Conservation (phyloP, 345 rosid species). For the Gossypium turneri region DNA sequence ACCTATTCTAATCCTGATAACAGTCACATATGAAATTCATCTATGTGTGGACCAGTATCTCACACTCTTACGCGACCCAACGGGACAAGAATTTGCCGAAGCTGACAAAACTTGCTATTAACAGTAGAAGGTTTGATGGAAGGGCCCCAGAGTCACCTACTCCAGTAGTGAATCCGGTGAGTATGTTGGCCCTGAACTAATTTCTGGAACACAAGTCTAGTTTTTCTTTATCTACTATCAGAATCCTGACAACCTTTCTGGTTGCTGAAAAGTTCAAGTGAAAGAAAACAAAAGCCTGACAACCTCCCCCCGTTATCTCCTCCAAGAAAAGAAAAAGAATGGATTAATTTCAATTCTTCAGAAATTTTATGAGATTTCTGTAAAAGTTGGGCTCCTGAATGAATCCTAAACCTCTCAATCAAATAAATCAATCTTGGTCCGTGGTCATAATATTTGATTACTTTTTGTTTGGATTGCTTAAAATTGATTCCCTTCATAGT, state of each 20-base stretch:
- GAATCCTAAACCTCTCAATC: not conserved
- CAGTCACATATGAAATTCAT: not conserved
- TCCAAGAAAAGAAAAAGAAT: not conserved
- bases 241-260: not conserved
- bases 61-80: conserved; percentile 64
- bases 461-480: not conserved
- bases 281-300: not conserved
- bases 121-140: conserved; percentile 70
- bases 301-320: not conserved
- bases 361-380: not conserved
- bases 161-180: conserved; percentile 68
- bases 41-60: conserved; percentile 42
- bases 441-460: too few relatives aligned
- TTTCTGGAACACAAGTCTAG: too few relatives aligned
- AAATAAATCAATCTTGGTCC: too few relatives aligned
- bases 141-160: conserved; percentile 64
- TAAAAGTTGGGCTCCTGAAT: not conserved
- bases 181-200: conserved; percentile 4
- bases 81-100: conserved; percentile 67
- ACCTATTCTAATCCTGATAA: not conserved
- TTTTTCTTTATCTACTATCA: not conserved
- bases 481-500: not conserved
- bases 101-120: conserved; percentile 73
- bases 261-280: not conserved
- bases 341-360: too few relatives aligned